A percentile compares a stretch with the other conserved stretches of the same genome.
Evolutionary conservation across 1,139 yeast species (phyloP).

Genomic region (Geotrichum fermentans): DNA sequence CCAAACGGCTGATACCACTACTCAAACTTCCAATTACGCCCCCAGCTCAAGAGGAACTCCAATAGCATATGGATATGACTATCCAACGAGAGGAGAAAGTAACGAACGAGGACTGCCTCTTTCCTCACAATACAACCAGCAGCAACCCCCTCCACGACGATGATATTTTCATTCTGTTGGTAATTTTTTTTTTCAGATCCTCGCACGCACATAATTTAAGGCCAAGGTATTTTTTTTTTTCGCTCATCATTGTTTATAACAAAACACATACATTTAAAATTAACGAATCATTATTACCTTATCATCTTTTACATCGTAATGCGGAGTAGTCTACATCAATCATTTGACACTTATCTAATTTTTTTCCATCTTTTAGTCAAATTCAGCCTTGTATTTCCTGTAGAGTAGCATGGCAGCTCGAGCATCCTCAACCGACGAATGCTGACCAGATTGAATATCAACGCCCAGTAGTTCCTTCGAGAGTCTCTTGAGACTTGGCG

Average conservation of each 20-base stretch:
- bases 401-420: slow-evolving; percentile 78
- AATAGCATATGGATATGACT: slow-evolving; percentile 22
- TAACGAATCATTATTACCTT: no score
- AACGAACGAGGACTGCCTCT: slow-evolving; percentile 26
- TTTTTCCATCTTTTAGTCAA: slow-evolving; percentile 40
- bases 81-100: slow-evolving; percentile 26
- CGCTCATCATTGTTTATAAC: no score
- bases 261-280: no score
- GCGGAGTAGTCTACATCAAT: no score
- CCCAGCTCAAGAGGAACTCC: slow-evolving; percentile 13
- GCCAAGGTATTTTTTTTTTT: no score
- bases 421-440: slow-evolving; percentile 89
- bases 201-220: no score
- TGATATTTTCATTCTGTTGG: no score
- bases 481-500: slow-evolving; percentile 59
- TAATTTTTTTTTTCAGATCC: no score
- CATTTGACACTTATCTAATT: no score
- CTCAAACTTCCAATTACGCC: slow-evolving; percentile 13
- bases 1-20: slow-evolving; percentile 7
- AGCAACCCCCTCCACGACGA: slow-evolving; percentile 11
- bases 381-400: slow-evolving; percentile 55
- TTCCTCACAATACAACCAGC: slow-evolving; percentile 2
- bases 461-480: slow-evolving; percentile 52
- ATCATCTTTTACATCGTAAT: no score
- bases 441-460: slow-evolving; percentile 70